Evolutionary conservation across 2,329 filamentous ascomycete species (phyloP).

Genomic region (Neurospora sp.): DNA sequence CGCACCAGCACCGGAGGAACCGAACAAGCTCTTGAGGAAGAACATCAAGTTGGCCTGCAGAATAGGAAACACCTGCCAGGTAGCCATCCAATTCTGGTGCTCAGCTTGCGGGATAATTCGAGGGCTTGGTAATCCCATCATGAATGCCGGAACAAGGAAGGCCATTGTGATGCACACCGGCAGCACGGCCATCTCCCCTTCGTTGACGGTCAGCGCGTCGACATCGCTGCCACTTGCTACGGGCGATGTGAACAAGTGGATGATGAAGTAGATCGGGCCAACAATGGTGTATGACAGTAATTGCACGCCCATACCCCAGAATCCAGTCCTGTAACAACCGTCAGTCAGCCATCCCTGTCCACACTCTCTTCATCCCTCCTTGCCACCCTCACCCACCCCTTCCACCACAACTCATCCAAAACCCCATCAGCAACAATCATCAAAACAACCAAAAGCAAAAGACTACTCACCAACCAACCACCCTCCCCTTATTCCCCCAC

Average conservation of each 20-base stretch:
- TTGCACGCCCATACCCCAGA: not conserved
- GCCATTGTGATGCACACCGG: slow-evolving; percentile 31
- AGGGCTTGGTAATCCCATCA: slow-evolving; percentile 33
- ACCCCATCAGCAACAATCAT: not conserved
- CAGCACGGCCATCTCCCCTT: slow-evolving; percentile 17
- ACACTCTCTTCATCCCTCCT: not conserved
- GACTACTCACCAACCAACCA: not conserved
- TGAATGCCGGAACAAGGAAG: slow-evolving; percentile 32
- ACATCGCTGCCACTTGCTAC: not conserved
- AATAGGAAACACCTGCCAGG: slow-evolving; percentile 41
- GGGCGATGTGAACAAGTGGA: not conserved
- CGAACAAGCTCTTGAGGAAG: not conserved
- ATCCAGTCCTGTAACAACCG: not conserved
- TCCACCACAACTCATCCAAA: not conserved
- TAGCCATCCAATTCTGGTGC: slow-evolving; percentile 36
- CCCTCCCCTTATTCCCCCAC: not conserved
- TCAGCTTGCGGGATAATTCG: slow-evolving; percentile 25
- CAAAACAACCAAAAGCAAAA: not conserved
- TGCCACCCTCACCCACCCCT: not conserved
- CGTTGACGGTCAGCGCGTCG: not conserved
- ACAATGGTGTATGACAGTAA: not conserved
- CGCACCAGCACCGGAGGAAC: not conserved
- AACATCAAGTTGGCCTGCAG: slow-evolving; percentile 10
- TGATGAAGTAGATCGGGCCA: not conserved
- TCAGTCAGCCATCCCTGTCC: not conserved